Evolutionary conservation across 805 yeast genomes (phyloP).

Genomic region (Metschnikowia kofuensis): DNA sequence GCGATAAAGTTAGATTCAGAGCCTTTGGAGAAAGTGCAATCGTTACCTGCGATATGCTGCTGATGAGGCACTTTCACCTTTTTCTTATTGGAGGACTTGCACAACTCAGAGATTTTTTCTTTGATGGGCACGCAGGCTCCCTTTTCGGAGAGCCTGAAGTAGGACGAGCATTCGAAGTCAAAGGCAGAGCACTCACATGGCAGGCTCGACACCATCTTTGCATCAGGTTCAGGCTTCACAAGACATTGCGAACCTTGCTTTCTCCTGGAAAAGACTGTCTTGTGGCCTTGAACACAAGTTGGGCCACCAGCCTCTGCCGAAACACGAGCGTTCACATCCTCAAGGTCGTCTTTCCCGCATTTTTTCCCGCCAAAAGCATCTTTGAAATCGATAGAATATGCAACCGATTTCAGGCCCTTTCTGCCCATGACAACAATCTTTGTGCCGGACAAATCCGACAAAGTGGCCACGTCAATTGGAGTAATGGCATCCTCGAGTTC

Average conservation of each 20-base stretch:
- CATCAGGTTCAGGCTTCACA: constrained; percentile 46
- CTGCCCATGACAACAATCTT: constrained; percentile 53
- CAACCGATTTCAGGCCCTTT: constrained; percentile 14
- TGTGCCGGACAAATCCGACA: constrained; percentile 39
- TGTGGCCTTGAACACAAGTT: constrained; percentile 66
- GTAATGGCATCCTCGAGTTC: constrained; percentile 55
- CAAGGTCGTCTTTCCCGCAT: constrained; percentile 56
- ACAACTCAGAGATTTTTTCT: constrained; percentile 22
- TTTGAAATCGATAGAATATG: constrained; percentile 53
- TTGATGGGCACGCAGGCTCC: constrained; percentile 48
- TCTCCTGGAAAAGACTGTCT: constrained; percentile 61
- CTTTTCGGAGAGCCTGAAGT: constrained; percentile 30
- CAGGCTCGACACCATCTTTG: constrained; percentile 47
- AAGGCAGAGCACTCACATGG: constrained; percentile 60
- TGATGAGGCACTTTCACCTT: constrained; percentile 36
- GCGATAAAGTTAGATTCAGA: constrained; percentile 15
- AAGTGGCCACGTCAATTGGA: constrained; percentile 48
- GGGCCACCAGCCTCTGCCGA: constrained; percentile 29
- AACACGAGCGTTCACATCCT: constrained; percentile 56
- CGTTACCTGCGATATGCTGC: constrained; percentile 42
- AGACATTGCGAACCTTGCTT: constrained; percentile 63
- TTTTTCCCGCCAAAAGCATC: constrained; percentile 49
- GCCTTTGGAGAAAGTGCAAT: constrained; percentile 34
- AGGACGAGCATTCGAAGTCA: constrained; percentile 71
- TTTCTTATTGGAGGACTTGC: constrained; percentile 22